Percentiles rank a stretch among this genome's conserved stretches.
These are phyloP conservation scores for Gossypium turneri DNA, from an alignment of 345 rosid genomes.

Conservation along the genomic window DNA sequence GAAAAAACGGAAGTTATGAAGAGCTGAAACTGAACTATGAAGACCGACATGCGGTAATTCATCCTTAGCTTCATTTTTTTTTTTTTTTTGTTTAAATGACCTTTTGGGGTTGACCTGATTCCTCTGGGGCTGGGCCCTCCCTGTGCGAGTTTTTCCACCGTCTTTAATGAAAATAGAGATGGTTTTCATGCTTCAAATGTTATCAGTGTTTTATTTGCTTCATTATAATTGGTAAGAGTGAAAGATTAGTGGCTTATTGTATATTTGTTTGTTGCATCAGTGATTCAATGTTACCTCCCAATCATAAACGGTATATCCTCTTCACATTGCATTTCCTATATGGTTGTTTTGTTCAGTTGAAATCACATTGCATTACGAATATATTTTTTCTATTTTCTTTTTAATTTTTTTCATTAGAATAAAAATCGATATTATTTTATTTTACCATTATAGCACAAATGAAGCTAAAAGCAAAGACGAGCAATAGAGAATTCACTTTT, in stretches of 20 bases:
- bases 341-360: too few species aligned
- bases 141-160: background rate
- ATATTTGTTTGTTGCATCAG: background rate
- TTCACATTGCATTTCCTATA: background rate
- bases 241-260: background rate
- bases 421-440: too few species aligned
- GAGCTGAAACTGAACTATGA: slow-evolving; percentile 8
- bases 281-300: background rate
- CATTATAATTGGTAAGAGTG: background rate
- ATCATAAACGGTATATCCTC: background rate
- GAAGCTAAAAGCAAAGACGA: background rate
- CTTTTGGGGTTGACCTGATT: background rate
- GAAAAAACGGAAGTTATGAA: slow-evolving; percentile 16
- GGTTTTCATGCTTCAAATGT: background rate
- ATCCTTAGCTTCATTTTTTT: background rate
- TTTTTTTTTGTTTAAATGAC: background rate
- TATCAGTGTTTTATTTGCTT: background rate
- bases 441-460: background rate
- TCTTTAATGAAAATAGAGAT: background rate
- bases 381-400: too few species aligned
- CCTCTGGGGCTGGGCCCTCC: background rate
- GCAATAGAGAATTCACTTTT: background rate
- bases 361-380: too few species aligned
- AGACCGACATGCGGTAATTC: background rate
- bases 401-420: too few species aligned